Evolutionary conservation across 805 yeast genomes (phyloP), one percentile per base, ranked within the genome.

Genomic region (Candida sithepensis): DNA sequence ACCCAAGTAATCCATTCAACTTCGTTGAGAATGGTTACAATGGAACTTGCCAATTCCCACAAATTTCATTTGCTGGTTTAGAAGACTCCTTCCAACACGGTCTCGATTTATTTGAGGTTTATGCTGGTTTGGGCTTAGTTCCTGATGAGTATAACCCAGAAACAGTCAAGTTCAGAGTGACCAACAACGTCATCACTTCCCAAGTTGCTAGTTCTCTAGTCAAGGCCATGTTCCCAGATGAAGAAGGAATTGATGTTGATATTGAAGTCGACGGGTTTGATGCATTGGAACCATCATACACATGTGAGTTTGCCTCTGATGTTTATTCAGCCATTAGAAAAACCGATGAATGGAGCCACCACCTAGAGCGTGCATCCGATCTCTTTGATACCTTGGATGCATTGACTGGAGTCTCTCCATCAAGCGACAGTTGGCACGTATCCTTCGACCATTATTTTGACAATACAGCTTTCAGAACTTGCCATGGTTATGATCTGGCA

Each of bases 391-490:
- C 51, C 28, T 59, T 65, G 41, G 70, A 65, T 44, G 52, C 60
- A 2, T 63, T 68, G 43, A 50, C 61, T 23, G 64, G 65, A 3
- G 58, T 61, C 28, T 50, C 50, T 16, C 46, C 56, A 4, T 49
- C 45, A 2, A 51, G 54, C 40, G 32, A 38, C 28, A 62, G 44
- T 7, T 64, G 65, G 63, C 61, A 55, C 42, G 42, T 46, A 7
- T 57, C 61, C 23, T 61, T 62, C 23, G 77, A 72, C 47, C 77
- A 72, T 52, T 70, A 66, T 64, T 64, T 66, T 48, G 77, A 72
- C 51, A 72, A 70, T 49, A 58, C 71, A 47, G 68, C 71, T 13
- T 63, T 69, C 34, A 67, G 73, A 50, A 55, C 64, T 2, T 72
- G 77, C 52, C 68, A 70, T 45, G 64, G 62, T 23, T 60, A 59